Percentiles rank a stretch among this genome's conserved stretches.
phyloP scores from a whole-genome alignment of 2,329 filamentous ascomycete species.

The Simplicillium aogashimaense region DNA sequence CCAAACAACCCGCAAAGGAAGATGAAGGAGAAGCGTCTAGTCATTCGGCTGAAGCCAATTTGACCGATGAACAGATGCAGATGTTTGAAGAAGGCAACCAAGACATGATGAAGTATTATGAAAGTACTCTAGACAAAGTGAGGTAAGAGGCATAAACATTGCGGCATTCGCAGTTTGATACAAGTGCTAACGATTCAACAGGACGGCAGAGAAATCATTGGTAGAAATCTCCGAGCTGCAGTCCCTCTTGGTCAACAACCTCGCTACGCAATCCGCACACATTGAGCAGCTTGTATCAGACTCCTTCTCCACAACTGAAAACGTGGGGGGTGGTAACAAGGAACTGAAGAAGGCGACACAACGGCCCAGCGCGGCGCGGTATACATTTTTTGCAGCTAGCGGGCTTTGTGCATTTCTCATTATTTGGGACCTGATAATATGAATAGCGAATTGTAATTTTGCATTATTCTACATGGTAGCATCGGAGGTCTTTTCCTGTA shows the following conservation, averaged over 20 bases:
- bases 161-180: not conserved
- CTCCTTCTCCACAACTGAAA: conserved; percentile 71
- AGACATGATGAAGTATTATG: conserved; percentile 86
- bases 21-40: conserved; percentile 11
- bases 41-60: conserved; percentile 30
- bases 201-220: conserved; percentile 80
- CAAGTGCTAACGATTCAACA: conserved; percentile 22
- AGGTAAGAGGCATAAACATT: conserved; percentile 48
- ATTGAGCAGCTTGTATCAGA: conserved; percentile 85
- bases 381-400: conserved; percentile 72
- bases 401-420: conserved; percentile 66
- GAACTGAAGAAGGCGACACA: conserved; percentile 77
- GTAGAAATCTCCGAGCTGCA: conserved; percentile 90
- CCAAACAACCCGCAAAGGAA: conserved; percentile 6
- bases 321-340: conserved; percentile 81
- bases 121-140: conserved; percentile 89
- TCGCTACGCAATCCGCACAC: conserved; percentile 76
- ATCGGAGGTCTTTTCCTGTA: no score
- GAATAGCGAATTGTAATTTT: conserved; percentile 1
- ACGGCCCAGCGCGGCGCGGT: conserved; percentile 61
- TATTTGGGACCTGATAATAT: conserved; percentile 65
- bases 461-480: no score
- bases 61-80: conserved; percentile 80
- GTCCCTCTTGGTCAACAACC: conserved; percentile 75
- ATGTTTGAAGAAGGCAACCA: conserved; percentile 91